A percentile compares a stretch with the other conserved stretches of the same genome.
Conservation (phyloP, 2,329 filamentous ascomycete species). For the Monilinia vaccinii-corymbosi region DNA sequence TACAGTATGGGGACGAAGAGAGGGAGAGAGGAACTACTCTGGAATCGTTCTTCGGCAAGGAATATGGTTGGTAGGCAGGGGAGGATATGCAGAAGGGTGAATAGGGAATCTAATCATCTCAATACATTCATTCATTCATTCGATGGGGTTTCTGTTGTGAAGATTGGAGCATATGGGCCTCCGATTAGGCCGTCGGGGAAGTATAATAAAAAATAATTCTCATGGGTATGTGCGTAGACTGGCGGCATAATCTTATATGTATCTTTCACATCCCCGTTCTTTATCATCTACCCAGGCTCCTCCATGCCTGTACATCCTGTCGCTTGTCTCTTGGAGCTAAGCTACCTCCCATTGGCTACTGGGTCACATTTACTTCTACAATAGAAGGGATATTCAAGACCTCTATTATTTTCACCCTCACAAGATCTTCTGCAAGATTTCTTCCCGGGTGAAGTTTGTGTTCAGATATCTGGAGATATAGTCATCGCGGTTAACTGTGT, state of each 20-base stretch:
- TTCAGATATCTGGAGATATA: slow-evolving; percentile 68
- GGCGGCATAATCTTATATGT: neutral
- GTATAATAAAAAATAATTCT: neutral
- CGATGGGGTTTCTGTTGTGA: too few relatives aligned
- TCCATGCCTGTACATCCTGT: too few relatives aligned
- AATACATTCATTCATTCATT: too few relatives aligned
- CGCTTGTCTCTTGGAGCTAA: too few relatives aligned
- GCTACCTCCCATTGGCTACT: neutral
- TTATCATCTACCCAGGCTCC: too few relatives aligned
- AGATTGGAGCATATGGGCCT: too few relatives aligned
- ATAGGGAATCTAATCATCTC: too few relatives aligned
- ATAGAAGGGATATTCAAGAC: neutral
- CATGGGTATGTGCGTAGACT: neutral
- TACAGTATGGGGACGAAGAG: too few relatives aligned
- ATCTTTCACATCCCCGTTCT: neutral
- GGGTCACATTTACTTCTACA: fast-evolving
- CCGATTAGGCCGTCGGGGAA: too few relatives aligned
- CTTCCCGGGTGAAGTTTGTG: slow-evolving; percentile 46
- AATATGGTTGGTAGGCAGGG: neutral
- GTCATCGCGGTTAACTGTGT: slow-evolving; percentile 67
- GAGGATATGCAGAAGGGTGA: too few relatives aligned
- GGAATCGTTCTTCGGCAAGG: too few relatives aligned
- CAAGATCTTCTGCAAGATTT: slow-evolving; percentile 24
- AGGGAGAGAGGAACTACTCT: too few relatives aligned
- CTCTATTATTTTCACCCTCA: slow-evolving; percentile 7